Evolutionary conservation across 1,284 basidiomycete species (phyloP), one percentile per base, ranked within the genome.

Genomic region (Golubevia pallescens): DNA sequence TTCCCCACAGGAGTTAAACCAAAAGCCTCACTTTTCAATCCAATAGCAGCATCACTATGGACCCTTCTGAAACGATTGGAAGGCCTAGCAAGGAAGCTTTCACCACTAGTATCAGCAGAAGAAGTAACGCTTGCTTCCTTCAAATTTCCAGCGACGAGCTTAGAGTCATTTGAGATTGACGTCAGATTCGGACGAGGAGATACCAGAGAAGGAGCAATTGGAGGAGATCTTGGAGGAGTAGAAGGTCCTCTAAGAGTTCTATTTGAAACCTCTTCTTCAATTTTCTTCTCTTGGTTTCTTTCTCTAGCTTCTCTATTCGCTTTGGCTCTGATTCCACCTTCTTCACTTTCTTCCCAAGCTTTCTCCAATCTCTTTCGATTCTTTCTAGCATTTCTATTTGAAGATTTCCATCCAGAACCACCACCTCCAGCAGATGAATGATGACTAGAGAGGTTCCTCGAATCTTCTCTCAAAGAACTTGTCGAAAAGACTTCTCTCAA

Each of bases 401-500:
- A 28, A n/a, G 19, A 21, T 38, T 24, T 59, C 61, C 68, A 71
- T 10, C 68, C 74, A 53, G 68, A 69, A 2, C 69, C 72, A 13
- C 63, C 48, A 14, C 65, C 70, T 34, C 48, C 58, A 21, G n/a
- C 20, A 21, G 6, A 19, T 19, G n/a, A 19, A 24, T 20, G 20
- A 13, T 23, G 34, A 14, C 7, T 19, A 34, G 58, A 34, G 8
- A 13, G 23, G 14, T 13, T 13, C 55, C 23, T 10, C 10, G n/a
- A 10, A 57, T 24, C 55, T 59, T 1, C 57, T 42, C 19, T 28
- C 23, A 42, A 1, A 32, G 53, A 51, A 48, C 54, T 55, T 19
- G 53, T 56, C 51, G 7, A 28, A 62, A 85, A 85, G 4, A 85
- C 82, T 53, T 85, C 82, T 19, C 82, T 74, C 63, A 85, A 60